Evolutionary conservation across 257 asterid species (phyloP), one percentile per base, ranked within the genome.

Genomic region (Solanum dulcamara): DNA sequence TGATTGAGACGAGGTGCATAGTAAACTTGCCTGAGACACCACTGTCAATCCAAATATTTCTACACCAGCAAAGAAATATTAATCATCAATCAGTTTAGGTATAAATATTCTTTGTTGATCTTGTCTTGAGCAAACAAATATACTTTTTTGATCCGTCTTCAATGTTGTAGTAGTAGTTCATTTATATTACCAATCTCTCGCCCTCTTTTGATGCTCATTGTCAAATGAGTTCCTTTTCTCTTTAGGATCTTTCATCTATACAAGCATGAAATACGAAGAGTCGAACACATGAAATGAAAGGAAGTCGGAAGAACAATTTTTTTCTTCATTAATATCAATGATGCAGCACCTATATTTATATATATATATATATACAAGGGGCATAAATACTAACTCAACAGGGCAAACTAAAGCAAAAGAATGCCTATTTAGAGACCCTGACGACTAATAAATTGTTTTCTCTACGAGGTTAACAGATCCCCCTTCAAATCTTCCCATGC

Each of bases 41-140:
- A 57, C 66, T 57, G 30, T 57, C 66, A 53, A 57, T 55, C 30
- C 30, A 57, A 57, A 11, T 33, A 40, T 9, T 35, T n/a, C 90
- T 7, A 20, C 82, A 50, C 94, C 92, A 46, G 96, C 93, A 6
- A 88, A 85, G 87, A 91, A 94, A 87, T 85, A 89, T 77, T 93
- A 95, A 94, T 86, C 85, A 42, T 94, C 96, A 42, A 83, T 92
- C 81, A 92, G 92, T 60, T 86, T 88, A 88, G 95, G 96, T 42
- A 88, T 94, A 26, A 94, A 89, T 28, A 91, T 88, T 44, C 66
- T 57, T 22, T 22, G 30, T 57, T 57, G 66, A 57, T 57, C 66
- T 1, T 1, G 66, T 22, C 66, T 57, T 57, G 7, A 57, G 66
- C 26, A 57, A 22, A 24, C 66, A 57, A 57, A 57, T 57, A 20